Conservation (phyloP, 352 stramenopile genomes). For the Globisporangium parvum region DNA sequence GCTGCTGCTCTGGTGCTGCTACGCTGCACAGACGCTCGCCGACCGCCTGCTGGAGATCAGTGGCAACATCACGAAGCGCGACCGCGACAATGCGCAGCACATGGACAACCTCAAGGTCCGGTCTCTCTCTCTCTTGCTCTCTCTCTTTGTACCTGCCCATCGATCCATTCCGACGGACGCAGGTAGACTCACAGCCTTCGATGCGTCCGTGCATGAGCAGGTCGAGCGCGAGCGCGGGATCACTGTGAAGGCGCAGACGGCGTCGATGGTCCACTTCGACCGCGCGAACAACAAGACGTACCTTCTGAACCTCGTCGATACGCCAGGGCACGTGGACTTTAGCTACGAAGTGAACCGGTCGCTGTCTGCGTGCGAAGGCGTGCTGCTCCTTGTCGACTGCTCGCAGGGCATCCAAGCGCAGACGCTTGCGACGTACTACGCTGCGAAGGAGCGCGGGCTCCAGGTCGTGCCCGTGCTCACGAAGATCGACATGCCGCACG, state of each 20-base stretch:
- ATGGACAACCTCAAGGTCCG: slow-evolving; percentile 88
- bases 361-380: slow-evolving; percentile 95
- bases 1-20: neutral
- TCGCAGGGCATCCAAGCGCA: slow-evolving; percentile 98
- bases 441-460: slow-evolving; percentile 94
- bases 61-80: slow-evolving; percentile 84
- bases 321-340: slow-evolving; percentile 97
- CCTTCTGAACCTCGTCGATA: slow-evolving; percentile 97
- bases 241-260: slow-evolving; percentile 98
- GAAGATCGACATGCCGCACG: slow-evolving; percentile 97
- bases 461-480: slow-evolving; percentile 95
- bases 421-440: slow-evolving; percentile 95
- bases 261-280: slow-evolving; percentile 93
- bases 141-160: neutral
- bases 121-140: too few relatives aligned
- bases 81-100: slow-evolving; percentile 80
- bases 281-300: slow-evolving; percentile 66
- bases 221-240: slow-evolving; percentile 98
- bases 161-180: neutral
- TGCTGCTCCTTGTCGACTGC: slow-evolving; percentile 96
- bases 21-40: slow-evolving; percentile 63
- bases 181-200: neutral
- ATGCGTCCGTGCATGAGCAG: slow-evolving; percentile 12
- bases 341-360: slow-evolving; percentile 96
- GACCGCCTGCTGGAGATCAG: slow-evolving; percentile 88